Evolutionary conservation across 1,284 basidiomycete genomes (phyloP).

Genomic region (Fomitopsis pinicola): DNA sequence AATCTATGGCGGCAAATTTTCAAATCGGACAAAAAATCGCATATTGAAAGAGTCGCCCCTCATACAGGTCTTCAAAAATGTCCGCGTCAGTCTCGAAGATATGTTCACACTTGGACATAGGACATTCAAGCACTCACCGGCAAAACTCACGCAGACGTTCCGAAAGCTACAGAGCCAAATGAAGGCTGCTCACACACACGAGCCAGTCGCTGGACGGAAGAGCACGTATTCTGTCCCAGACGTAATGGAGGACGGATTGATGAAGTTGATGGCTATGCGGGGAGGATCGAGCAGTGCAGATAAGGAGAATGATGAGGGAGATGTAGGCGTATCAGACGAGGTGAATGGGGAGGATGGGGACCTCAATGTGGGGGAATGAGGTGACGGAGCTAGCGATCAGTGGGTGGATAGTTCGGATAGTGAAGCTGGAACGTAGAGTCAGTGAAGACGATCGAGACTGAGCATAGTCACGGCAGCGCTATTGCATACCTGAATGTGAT

Average conservation of each 20-base stretch:
- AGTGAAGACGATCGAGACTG: too few relatives aligned
- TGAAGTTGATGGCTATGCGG: background rate
- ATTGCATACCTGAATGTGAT: too few relatives aligned
- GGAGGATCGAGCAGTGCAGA: too few relatives aligned
- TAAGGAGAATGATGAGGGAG: too few relatives aligned
- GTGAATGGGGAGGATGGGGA: background rate
- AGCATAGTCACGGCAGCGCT: too few relatives aligned
- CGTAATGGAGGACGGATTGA: background rate
- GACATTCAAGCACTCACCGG: constrained; percentile 4
- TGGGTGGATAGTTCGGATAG: too few relatives aligned
- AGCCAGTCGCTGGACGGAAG: background rate
- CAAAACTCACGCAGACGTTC: constrained; percentile 10
- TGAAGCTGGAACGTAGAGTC: too few relatives aligned
- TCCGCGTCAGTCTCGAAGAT: constrained; percentile 6
- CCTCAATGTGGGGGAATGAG: background rate
- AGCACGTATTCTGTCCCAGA: background rate
- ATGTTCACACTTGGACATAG: constrained; percentile 7
- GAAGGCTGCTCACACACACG: constrained; percentile 10
- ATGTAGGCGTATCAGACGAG: background rate
- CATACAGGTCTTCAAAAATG: constrained; percentile 10
- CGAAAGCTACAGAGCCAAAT: background rate
- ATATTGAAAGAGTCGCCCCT: constrained; percentile 13
- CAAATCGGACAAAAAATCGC: constrained; percentile 10
- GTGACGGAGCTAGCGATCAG: too few relatives aligned
- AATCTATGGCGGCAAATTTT: constrained; percentile 4